phyloP scores from a whole-genome alignment of 208 protist genomes.

The Spongospora subterranea region DNA sequence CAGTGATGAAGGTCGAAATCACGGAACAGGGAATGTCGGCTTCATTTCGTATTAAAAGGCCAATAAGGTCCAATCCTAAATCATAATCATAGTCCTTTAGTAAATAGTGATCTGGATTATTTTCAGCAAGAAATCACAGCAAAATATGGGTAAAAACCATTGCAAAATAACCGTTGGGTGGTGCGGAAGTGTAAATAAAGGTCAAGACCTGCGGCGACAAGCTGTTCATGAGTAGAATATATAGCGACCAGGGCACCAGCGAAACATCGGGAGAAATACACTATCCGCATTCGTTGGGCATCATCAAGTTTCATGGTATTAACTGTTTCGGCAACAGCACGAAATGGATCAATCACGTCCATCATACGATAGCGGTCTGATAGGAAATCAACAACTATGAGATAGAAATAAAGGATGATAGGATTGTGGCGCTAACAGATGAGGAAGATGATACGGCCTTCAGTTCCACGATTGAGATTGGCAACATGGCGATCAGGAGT shows the following conservation, averaged over 20 bases:
- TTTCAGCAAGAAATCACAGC: no score
- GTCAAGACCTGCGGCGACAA: constrained; percentile 23
- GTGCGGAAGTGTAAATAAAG: no score
- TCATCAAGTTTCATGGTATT: not conserved
- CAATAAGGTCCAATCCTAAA: not conserved
- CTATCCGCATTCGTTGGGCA: not conserved
- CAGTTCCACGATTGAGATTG: constrained; percentile 30
- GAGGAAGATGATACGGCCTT: constrained; percentile 31
- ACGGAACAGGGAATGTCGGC: not conserved
- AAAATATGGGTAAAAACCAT: no score
- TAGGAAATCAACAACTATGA: not conserved
- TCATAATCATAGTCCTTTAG: not conserved
- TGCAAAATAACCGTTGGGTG: no score
- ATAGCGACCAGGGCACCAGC: not conserved
- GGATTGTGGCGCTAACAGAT: constrained; percentile 31
- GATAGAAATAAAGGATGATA: not conserved
- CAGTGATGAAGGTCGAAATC: not conserved
- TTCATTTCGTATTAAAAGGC: not conserved
- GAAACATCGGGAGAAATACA: not conserved
- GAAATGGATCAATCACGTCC: constrained; percentile 37
- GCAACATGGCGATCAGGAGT: constrained; percentile 14
- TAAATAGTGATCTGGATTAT: no score
- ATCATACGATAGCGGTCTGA: constrained; percentile 14
- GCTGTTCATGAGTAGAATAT: constrained; percentile 41
- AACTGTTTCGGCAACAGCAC: not conserved